These are phyloP conservation scores for Sporothrix protearum DNA, from an alignment of 2,329 filamentous ascomycete species.

Conservation along the genomic window DNA sequence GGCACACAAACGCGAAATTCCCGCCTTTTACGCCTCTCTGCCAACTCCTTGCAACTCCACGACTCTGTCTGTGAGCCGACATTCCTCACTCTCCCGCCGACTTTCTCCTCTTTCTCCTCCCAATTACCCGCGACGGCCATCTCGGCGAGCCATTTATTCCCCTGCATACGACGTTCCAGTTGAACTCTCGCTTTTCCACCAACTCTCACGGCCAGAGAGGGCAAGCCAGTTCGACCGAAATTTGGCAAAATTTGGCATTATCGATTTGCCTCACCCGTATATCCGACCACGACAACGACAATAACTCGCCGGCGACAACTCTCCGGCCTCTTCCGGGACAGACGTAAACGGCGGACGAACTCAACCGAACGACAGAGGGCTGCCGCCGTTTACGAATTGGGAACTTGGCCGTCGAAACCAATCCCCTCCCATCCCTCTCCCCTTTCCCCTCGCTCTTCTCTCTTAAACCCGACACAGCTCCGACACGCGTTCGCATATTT, in stretches of 20 bases:
- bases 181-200: background rate
- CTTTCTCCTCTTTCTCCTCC: conserved; percentile 3
- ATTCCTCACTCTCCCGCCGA: background rate
- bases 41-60: background rate
- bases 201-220: background rate
- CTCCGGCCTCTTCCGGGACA: background rate
- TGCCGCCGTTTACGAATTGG: background rate
- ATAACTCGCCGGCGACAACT: background rate
- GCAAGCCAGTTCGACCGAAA: background rate
- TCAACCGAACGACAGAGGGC: background rate
- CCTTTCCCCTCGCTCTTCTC: background rate
- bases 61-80: background rate
- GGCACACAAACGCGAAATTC: conserved; percentile 12
- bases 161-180: background rate
- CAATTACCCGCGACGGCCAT: background rate
- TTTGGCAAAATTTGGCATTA: background rate
- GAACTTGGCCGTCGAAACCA: background rate
- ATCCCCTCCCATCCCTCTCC: background rate
- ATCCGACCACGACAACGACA: background rate
- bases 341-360: background rate
- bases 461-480: background rate
- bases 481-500: background rate
- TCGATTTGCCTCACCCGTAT: background rate
- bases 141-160: background rate
- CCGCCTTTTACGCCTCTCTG: background rate